These are phyloP conservation scores for Tetrastigma voinierianum DNA, from an alignment of 164 flowering plant species.

Conservation along the genomic window DNA sequence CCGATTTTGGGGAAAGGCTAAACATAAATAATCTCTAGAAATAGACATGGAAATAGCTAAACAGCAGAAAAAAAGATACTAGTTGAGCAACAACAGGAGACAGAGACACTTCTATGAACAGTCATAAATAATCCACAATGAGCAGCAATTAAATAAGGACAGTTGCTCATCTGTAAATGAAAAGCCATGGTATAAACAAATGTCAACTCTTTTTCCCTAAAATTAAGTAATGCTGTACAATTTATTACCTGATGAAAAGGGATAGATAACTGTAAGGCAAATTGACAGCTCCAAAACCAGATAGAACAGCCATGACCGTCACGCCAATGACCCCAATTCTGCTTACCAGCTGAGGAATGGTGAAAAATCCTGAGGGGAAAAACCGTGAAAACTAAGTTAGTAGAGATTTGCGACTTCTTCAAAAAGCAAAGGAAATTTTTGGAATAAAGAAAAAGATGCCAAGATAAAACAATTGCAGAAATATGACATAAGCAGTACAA, in stretches of 20 bases:
- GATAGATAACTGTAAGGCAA: conserved; percentile 94
- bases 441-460: neutral
- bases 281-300: conserved; percentile 99
- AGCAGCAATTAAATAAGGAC: too few species aligned
- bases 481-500: too few species aligned
- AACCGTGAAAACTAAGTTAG: conserved; percentile 8
- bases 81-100: too few species aligned
- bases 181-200: neutral
- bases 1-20: too few species aligned
- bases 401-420: neutral
- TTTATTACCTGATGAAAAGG: conserved; percentile 82
- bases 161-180: too few species aligned
- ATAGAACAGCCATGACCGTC: conserved; percentile 91
- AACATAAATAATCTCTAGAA: too few species aligned
- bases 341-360: conserved; percentile 92
- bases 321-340: conserved; percentile 98
- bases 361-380: conserved; percentile 70
- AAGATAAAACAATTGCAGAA: neutral
- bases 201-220: conserved; percentile 14
- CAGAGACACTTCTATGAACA: too few species aligned
- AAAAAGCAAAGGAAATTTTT: neutral
- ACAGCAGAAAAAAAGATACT: too few species aligned
- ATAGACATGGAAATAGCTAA: too few species aligned
- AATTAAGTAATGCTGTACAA: neutral
- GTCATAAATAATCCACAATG: too few species aligned